Evolutionary conservation across 495 filamentous ascomycete species (phyloP).

Genomic region (Paragyromitra xinjiangensis): DNA sequence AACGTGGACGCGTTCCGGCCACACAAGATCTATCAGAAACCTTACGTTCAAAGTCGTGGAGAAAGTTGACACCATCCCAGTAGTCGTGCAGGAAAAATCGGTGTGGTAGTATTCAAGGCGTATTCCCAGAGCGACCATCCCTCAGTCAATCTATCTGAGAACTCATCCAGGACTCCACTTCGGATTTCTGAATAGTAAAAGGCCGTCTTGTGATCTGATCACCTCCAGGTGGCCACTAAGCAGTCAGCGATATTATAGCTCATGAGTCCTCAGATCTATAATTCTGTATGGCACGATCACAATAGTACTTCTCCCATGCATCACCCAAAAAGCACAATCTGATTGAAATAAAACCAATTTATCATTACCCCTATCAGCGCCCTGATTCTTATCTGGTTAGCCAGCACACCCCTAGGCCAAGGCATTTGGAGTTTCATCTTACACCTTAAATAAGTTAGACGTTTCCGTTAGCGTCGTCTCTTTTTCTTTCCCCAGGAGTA

Average conservation of each 20-base stretch:
- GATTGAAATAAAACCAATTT: conserved; percentile 8
- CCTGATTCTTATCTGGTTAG: not conserved
- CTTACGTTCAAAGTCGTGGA: not conserved
- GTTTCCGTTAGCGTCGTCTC: conserved; percentile 20
- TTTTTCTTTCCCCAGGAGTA: conserved; percentile 4
- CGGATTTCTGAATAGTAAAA: not conserved
- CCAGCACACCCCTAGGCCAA: conserved; percentile 13
- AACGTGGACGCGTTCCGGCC: not conserved
- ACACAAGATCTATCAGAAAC: not conserved
- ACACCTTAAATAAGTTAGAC: conserved; percentile 21
- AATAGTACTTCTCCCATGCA: not conserved
- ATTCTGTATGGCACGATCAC: not conserved
- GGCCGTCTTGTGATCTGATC: not conserved
- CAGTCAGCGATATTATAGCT: conserved; percentile 27
- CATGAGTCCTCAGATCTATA: not conserved
- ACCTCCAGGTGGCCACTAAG: not conserved
- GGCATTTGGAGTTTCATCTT: conserved; percentile 23
- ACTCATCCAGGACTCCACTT: not conserved
- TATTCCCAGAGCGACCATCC: not conserved
- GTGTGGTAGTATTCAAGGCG: not conserved
- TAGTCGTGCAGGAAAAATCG: not conserved
- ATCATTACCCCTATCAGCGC: conserved; percentile 31
- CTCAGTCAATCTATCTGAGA: conserved; percentile 5
- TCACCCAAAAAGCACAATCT: not conserved
- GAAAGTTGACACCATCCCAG: not conserved